Evolutionary conservation across 1,284 basidiomycete genomes (phyloP).

Genomic region (Xerocomus minutiporus): DNA sequence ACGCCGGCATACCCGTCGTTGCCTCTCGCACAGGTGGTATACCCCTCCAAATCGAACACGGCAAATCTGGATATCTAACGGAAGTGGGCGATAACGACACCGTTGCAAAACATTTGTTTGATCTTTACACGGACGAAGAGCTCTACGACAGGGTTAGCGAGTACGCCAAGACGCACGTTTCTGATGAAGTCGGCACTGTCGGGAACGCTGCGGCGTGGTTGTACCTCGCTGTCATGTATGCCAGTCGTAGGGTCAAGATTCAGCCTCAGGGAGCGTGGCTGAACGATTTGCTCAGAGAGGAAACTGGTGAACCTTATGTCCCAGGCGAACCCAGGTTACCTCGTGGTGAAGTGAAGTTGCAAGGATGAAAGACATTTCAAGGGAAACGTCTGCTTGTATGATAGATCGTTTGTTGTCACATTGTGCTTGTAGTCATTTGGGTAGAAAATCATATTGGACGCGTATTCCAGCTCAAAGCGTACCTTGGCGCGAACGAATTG

Average conservation of each 20-base stretch:
- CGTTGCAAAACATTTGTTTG: constrained; percentile 69
- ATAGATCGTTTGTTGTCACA: background rate
- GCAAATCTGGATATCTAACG: constrained; percentile 79
- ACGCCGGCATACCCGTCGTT: constrained; percentile 79
- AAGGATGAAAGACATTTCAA: constrained; percentile 33
- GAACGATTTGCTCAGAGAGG: constrained; percentile 70
- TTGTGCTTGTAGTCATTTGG: constrained; percentile 1
- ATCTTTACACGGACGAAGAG: constrained; percentile 68
- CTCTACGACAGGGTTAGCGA: constrained; percentile 61
- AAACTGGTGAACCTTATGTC: constrained; percentile 64
- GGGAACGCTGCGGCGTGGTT: constrained; percentile 78
- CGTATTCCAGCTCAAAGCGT: background rate
- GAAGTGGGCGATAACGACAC: constrained; percentile 66
- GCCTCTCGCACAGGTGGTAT: constrained; percentile 82
- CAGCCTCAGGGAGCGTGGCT: constrained; percentile 76
- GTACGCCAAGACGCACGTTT: constrained; percentile 69
- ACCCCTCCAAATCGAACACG: constrained; percentile 79
- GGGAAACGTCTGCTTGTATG: constrained; percentile 9
- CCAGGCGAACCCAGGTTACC: constrained; percentile 66
- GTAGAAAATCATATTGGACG: constrained; percentile 13
- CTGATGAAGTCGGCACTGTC: constrained; percentile 76
- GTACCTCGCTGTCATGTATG: constrained; percentile 74
- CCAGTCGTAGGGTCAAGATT: constrained; percentile 62
- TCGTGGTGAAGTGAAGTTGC: constrained; percentile 48
- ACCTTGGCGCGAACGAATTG: no score